Percentiles rank a stretch among this genome's conserved stretches.
phyloP scores from a whole-genome alignment of 1,284 basidiomycete genomes.

The Caloboletus inedulis region DNA sequence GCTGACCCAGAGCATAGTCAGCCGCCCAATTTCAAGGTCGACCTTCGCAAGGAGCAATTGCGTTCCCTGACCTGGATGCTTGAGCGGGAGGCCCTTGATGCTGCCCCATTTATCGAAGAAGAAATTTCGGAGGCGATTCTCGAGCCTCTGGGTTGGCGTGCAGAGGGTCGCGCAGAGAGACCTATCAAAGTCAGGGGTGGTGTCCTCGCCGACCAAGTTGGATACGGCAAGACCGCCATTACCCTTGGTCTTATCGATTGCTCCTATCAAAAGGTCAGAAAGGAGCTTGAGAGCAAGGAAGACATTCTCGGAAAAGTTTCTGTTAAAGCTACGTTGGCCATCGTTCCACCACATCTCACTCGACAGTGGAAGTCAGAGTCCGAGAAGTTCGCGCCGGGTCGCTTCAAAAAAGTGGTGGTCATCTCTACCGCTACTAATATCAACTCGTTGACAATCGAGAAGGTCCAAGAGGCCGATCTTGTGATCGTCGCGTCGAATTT shows the following conservation, averaged over 20 bases:
- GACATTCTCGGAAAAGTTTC: conserved; percentile 65
- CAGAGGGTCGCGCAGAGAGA: conserved; percentile 85
- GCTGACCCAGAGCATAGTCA: conserved; percentile 71
- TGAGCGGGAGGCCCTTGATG: conserved; percentile 66
- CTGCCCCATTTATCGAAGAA: conserved; percentile 82
- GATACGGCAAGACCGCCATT: conserved; percentile 96
- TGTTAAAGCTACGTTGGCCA: conserved; percentile 76
- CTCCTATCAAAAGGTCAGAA: conserved; percentile 53
- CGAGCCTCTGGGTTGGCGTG: conserved; percentile 86
- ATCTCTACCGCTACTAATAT: conserved; percentile 73
- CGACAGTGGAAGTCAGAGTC: conserved; percentile 90
- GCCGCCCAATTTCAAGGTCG: conserved; percentile 72
- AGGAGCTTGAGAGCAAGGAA: conserved; percentile 53
- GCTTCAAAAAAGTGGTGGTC: conserved; percentile 63
- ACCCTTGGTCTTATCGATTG: conserved; percentile 85
- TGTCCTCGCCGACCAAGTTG: conserved; percentile 93
- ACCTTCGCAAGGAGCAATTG: conserved; percentile 81
- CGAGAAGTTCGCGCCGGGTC: conserved; percentile 71
- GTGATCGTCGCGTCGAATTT: conserved; percentile 85
- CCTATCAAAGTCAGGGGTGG: conserved; percentile 79
- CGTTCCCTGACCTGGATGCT: conserved; percentile 95
- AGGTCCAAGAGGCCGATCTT: conserved; percentile 81
- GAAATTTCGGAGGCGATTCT: conserved; percentile 91
- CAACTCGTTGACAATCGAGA: conserved; percentile 72
- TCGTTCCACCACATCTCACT: conserved; percentile 89